Conservation (phyloP, 257 asterid species). For the Capsicum baccatum region DNA sequence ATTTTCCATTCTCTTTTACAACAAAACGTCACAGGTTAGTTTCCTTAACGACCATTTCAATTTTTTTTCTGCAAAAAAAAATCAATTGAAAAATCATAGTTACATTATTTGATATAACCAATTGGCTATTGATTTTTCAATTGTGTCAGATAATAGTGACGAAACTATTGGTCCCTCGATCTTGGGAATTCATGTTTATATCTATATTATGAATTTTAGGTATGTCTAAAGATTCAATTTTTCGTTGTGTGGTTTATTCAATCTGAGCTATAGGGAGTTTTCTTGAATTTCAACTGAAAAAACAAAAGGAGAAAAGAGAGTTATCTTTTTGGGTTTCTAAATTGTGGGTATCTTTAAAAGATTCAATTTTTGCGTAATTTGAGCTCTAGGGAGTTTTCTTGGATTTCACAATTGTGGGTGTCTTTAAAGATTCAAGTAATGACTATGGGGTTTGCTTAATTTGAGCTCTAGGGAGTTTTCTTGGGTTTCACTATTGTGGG, state of each 20-base stretch:
- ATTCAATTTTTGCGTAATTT: conserved; percentile 22
- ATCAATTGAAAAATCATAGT: conserved; percentile 1
- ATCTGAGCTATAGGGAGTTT: conserved; percentile 41
- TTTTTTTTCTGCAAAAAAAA: not conserved
- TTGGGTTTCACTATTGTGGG: conserved; percentile 8
- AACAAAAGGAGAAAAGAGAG: too few relatives aligned
- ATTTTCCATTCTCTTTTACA: conserved; percentile 21
- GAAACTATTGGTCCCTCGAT: conserved; percentile 52
- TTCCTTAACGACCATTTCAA: conserved; percentile 32
- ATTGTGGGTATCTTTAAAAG: conserved; percentile 24
- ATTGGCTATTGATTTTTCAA: conserved; percentile 30
- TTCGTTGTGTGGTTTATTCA: conserved; percentile 37
- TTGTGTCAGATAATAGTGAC: conserved; percentile 36
- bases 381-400: conserved; percentile 39
- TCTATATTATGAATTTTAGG: conserved; percentile 31
- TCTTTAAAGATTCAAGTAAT: not conserved
- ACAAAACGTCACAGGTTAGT: conserved; percentile 39
- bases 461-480: conserved; percentile 41
- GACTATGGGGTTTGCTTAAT: conserved; percentile 37
- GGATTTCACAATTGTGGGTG: conserved; percentile 22
- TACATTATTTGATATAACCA: conserved; percentile 30
- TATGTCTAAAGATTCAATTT: not conserved
- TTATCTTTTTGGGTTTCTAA: not conserved
- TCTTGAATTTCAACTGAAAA: not conserved
- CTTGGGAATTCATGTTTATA: conserved; percentile 34